Base-by-base conservation (phyloP, 1,139 yeast species). In the Taphrina pruni region DNA sequence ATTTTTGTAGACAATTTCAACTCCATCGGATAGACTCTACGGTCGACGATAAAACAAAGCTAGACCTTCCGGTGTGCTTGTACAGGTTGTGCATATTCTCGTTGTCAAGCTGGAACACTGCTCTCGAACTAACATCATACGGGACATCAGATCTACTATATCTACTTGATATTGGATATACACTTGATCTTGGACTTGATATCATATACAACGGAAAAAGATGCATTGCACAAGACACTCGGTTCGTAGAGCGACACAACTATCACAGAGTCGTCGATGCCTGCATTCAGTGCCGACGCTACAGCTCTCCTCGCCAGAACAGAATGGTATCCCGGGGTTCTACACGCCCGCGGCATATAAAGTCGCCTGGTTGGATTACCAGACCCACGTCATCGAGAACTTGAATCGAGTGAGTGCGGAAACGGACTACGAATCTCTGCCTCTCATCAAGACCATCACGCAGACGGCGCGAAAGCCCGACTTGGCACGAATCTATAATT, bases 331-430 rank as follows among this genome's bases (percentile, higher is more conserved):
- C 68, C 84, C 86, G 61, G 94, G 94, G 0, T 82, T 94, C 61
- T 88, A 87, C 80, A 82, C 90, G 17, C 79, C 88, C 1, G 76
- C 82, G 69, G 97, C 93, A 38, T 90, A 87, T 79, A 80, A 86
- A 71, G 79, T 84, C 12, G 89, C 92, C 5, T 94, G 98, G 97
- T 79, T 81, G 6, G 89, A 92, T 71, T 88, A 90, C 78, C 99
- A 93, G 79, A 83, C 82, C 70, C 86, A 81, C 72, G 80, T 91
- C 65, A 85, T 91, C 26, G 67, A 61, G 21, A 60, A 41, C 21
- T 51, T 69, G 57, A 69, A 60, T 39, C 56, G 58, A 26, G 39
- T 66, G 26, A 20, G 56, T 35, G 67, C 56, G 9, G 64, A 55
- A 76, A 45, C 82, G 38, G 69, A 57, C 51, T 57, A 50, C 46